Conservation (phyloP, 352 stramenopile genomes). For the Globisporangium solare region DNA sequence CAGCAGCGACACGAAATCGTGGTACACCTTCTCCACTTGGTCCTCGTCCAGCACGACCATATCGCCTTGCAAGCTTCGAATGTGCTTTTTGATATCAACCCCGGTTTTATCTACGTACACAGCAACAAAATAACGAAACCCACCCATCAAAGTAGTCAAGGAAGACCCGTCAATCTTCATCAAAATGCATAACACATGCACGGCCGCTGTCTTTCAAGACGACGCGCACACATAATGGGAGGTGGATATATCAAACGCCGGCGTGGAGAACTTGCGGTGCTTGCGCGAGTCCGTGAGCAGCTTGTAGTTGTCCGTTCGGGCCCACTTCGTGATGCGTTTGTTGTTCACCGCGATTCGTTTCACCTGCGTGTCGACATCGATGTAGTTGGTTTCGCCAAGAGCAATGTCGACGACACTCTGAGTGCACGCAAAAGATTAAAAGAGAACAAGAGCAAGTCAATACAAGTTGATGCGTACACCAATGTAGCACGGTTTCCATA, state of each 20-base stretch:
- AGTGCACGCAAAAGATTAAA: background rate
- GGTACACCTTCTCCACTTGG: constrained; percentile 78
- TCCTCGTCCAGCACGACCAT: constrained; percentile 69
- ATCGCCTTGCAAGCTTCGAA: constrained; percentile 74
- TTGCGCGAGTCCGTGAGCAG: constrained; percentile 57
- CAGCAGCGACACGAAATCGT: constrained; percentile 73
- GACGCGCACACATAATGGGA: constrained; percentile 34
- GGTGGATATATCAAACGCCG: constrained; percentile 87
- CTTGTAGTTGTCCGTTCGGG: constrained; percentile 85
- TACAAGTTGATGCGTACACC: background rate
- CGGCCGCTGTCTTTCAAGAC: constrained; percentile 20
- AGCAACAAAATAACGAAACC: constrained; percentile 25
- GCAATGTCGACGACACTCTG: constrained; percentile 80
- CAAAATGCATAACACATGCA: background rate
- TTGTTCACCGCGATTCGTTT: constrained; percentile 81
- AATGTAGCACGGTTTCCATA: constrained; percentile 1
- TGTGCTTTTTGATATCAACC: constrained; percentile 77
- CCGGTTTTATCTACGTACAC: constrained; percentile 74
- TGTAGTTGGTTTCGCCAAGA: constrained; percentile 70
- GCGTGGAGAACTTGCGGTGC: constrained; percentile 36
- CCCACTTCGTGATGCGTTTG: constrained; percentile 85
- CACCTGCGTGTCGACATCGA: constrained; percentile 63
- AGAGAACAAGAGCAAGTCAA: background rate
- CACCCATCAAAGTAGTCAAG: constrained; percentile 32
- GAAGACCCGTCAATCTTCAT: constrained; percentile 9